phyloP scores from a whole-genome alignment of 2,329 filamentous ascomycete species.

The Xylaria digitata region DNA sequence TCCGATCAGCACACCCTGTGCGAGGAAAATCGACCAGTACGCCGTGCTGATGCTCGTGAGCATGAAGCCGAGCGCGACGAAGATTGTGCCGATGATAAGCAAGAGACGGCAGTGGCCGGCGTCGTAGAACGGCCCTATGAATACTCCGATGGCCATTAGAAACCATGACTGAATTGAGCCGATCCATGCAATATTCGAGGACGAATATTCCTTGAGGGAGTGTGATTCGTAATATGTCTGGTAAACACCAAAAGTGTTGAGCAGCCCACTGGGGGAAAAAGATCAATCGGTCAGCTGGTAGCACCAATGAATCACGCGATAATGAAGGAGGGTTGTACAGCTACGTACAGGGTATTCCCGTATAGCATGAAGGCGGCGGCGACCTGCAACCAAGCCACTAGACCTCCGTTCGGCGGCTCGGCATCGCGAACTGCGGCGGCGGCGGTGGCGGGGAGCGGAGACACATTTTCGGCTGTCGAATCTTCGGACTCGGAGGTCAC shows the following conservation, averaged over 20 bases:
- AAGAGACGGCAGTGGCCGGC: constrained; percentile 47
- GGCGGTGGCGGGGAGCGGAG: not conserved
- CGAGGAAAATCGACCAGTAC: constrained; percentile 36
- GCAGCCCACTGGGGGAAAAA: constrained; percentile 36
- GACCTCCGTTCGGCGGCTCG: constrained; percentile 42
- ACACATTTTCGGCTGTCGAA: constrained; percentile 4
- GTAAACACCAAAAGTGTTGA: constrained; percentile 49
- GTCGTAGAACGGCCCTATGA: constrained; percentile 50
- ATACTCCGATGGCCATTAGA: constrained; percentile 46
- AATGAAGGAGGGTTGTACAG: not conserved
- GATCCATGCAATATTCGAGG: constrained; percentile 48
- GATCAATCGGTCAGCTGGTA: constrained; percentile 5
- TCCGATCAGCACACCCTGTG: constrained; percentile 34
- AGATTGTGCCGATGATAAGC: constrained; percentile 42
- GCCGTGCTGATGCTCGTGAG: constrained; percentile 30
- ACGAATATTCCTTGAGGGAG: constrained; percentile 34
- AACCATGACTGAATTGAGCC: constrained; percentile 50
- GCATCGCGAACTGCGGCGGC: constrained; percentile 21
- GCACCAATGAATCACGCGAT: not conserved
- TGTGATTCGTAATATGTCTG: constrained; percentile 47
- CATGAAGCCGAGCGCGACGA: constrained; percentile 38
- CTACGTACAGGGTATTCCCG: constrained; percentile 30
- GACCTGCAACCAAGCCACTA: constrained; percentile 46
- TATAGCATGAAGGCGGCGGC: constrained; percentile 35
- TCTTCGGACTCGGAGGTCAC: constrained; percentile 19